Percentiles rank a stretch among this genome's conserved stretches.
These are phyloP conservation scores for Dactylellina haptotyla DNA, from an alignment of 2,329 filamentous ascomycete species.

Conservation along the genomic window DNA sequence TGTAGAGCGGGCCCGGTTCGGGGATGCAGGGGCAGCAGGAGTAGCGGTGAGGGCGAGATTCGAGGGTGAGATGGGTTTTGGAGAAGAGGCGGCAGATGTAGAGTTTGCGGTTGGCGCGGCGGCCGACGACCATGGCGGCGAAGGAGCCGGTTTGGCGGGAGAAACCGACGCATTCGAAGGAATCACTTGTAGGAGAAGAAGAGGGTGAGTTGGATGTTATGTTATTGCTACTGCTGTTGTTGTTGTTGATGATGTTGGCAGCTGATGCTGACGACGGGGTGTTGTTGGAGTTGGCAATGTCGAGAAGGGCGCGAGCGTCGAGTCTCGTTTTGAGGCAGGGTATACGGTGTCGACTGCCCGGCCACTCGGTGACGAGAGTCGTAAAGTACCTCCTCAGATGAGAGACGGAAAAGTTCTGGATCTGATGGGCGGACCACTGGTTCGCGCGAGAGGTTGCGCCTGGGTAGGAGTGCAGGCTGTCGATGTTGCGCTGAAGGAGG, in stretches of 20 bases:
- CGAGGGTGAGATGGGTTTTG: constrained; percentile 43
- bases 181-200: no score
- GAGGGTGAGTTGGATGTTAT: not conserved
- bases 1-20: constrained; percentile 47
- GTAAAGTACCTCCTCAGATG: constrained; percentile 54
- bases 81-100: constrained; percentile 54
- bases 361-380: constrained; percentile 54
- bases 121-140: constrained; percentile 44
- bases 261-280: constrained; percentile 3
- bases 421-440: constrained; percentile 34
- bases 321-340: constrained; percentile 53
- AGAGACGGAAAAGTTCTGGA: constrained; percentile 48
- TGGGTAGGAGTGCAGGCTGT: constrained; percentile 36
- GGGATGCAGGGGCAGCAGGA: constrained; percentile 52
- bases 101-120: constrained; percentile 39
- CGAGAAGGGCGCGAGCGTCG: constrained; percentile 52
- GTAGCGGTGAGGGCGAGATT: constrained; percentile 49
- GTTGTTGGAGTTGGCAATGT: constrained; percentile 15
- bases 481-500: constrained; percentile 52
- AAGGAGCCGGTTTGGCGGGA: constrained; percentile 52
- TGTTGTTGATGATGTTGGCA: not conserved
- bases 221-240: not conserved
- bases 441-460: constrained; percentile 35
- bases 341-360: constrained; percentile 55
- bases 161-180: constrained; percentile 52